Base-by-base conservation (phyloP, 768 basidiomycete genomes). In the Rhodotorula diobovata region DNA sequence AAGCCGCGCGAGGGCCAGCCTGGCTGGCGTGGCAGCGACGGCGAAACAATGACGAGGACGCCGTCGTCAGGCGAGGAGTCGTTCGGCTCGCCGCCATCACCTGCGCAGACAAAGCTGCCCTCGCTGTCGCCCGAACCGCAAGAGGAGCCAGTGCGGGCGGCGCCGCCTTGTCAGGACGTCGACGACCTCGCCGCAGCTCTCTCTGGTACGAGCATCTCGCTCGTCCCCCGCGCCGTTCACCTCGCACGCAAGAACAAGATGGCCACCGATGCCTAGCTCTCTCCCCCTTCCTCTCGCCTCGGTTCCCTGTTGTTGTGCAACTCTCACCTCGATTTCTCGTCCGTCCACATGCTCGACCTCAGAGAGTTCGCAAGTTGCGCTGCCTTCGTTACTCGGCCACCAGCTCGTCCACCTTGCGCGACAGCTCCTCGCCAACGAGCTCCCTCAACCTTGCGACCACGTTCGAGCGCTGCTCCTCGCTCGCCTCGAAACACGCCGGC, bases 401-500 rank as follows among this genome's bases (percentile, higher is more conserved):
- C 5, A 64, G 34, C 20, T 21, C 63, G 10, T 63, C 53, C 15
- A 68, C 45, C 48, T 58, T 48, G 2, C 25, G 39, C 53, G 46
- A 55, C 21, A 35, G 21, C 28, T 48, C 21, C 50, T 15, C 1
- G 9, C 63, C 63, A 0, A 20, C 63, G 7, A 65, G 35, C 54
- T 66, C 32, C 35, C 45, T 35, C 21, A 35, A 11, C 54, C 35
- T 34, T 16, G 21, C 34, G 18, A 21, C 54, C 32, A 34, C 8
- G 32, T 1, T 8, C 35, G 7, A 21, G 5, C 55, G 51, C 39
- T 45, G 30, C 32, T 15, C 32, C 41, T 18, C 21, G 32, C n/a
- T 34, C 20, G 34, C 76, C 46, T 80, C 80, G 76, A 85, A 87
- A 75, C 88, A 89, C 12, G 64, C 63, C 0, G 87, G 88, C 32